Evolutionary conservation across 179 eudicot species (phyloP), one percentile per base, ranked within the genome.

Genomic region (Silene vulgaris): DNA sequence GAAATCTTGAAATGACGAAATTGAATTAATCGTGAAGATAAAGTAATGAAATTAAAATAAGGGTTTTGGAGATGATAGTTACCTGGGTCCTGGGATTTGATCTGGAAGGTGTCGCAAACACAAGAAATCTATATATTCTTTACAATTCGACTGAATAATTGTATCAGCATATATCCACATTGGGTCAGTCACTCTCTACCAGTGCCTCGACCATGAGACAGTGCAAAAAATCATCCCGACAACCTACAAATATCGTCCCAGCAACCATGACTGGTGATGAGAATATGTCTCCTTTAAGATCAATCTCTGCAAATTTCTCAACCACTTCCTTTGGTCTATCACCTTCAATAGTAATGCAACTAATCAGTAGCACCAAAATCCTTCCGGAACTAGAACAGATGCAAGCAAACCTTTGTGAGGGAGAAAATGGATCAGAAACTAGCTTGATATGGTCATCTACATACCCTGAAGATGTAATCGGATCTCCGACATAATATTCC

Each of bases 241-340:
- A 92, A 69, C 98, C 98, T 50, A 94, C 91, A 77, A 92, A 90
- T 75, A 94, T 81, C 81, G 79, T 85, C 56, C 97, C 98, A 52
- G 91, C 92, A 71, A 90, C 83, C 96, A 94, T 89, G 32, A 94
- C 89, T 0, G 97, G 96, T 19, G 98, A 94, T 52, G 98, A 94
- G 81, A 92, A 92, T 62, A 94, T 78, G 67, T 89, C 91, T 45
- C 98, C 98, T 72, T 77, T 70, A 9, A 94, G 88, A 73, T 87
- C 87, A 35, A 89, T 48, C 73, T 87, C 85, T 23, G 91, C 92
- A 71, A 88, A 85, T 76, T 90, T 90, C 71, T 77, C 50, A 50
- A 90, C 87, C 56, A 59, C 17, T 37, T 64, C 14, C 21, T 50
- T 77, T 21, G 26, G 30, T 11, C 3, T 65, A 69, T 40, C 50